phyloP scores from a whole-genome alignment of 768 basidiomycete genomes.

The Phaeotremella fagi region DNA sequence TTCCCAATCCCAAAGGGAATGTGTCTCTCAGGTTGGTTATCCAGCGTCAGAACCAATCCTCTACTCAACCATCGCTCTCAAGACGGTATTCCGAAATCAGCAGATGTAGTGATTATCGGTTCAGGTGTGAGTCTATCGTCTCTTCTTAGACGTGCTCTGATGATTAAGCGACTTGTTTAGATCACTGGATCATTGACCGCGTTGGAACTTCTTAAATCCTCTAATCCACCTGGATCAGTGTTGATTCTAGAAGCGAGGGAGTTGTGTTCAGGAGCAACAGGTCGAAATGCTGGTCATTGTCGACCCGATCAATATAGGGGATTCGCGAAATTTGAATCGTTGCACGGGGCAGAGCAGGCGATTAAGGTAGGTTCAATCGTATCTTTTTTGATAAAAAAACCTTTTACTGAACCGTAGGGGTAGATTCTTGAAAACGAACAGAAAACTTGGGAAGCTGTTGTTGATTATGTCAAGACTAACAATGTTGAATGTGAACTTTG shows the following conservation, averaged over 20 bases:
- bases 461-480: conserved; percentile 20
- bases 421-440: conserved; percentile 27
- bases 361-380: conserved; percentile 13
- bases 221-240: conserved; percentile 3
- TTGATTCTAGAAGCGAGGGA: conserved; percentile 10
- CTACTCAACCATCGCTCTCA: conserved; percentile 8
- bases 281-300: conserved; percentile 23
- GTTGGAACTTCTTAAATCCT: conserved; percentile 1
- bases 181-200: conserved; percentile 7
- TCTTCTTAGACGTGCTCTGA: background rate
- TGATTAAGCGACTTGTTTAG: background rate
- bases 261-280: conserved; percentile 12
- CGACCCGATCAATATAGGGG: conserved; percentile 23
- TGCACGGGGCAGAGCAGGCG: conserved; percentile 17
- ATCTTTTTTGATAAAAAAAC: background rate
- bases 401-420: background rate
- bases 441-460: conserved; percentile 23
- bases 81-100: background rate
- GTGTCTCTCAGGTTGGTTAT: conserved; percentile 10
- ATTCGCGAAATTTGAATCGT: conserved; percentile 19
- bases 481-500: conserved; percentile 33
- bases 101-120: conserved; percentile 14
- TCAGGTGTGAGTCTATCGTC: conserved; percentile 4
- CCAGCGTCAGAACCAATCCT: conserved; percentile 6
- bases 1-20: conserved; percentile 5